These are phyloP conservation scores for Tanacetum coccineum DNA, from an alignment of 129 eudicot species.

Conservation along the genomic window DNA sequence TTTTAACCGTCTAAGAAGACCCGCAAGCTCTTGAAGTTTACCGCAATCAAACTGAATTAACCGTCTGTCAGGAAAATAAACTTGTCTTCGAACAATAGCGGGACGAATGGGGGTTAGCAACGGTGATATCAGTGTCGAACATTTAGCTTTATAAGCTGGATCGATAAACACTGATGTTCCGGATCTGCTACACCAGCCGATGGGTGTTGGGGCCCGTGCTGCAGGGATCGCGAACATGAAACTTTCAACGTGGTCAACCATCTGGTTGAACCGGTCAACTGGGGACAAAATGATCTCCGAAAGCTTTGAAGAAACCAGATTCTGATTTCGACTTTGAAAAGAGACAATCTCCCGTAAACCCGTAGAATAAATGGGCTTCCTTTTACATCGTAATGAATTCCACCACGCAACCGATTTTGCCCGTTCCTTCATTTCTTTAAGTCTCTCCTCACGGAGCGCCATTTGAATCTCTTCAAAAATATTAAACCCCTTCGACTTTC, in stretches of 20 bases:
- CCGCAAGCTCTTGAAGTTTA: constrained; percentile 90
- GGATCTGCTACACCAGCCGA: constrained; percentile 83
- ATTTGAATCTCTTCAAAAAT: constrained; percentile 81
- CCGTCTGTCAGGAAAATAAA: constrained; percentile 95
- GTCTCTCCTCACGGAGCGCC: constrained; percentile 72
- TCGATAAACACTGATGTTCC: constrained; percentile 52
- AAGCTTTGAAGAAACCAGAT: constrained; percentile 54
- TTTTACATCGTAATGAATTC: constrained; percentile 81
- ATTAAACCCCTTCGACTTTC: constrained; percentile 47
- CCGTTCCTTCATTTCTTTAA: constrained; percentile 66
- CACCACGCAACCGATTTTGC: constrained; percentile 86
- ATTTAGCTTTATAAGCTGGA: constrained; percentile 46
- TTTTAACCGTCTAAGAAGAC: constrained; percentile 71
- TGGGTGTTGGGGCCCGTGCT: constrained; percentile 86
- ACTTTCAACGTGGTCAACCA: constrained; percentile 73
- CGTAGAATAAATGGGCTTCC: constrained; percentile 69
- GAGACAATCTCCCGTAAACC: constrained; percentile 57
- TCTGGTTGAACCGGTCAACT: constrained; percentile 69
- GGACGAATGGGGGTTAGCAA: constrained; percentile 83
- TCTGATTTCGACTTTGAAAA: constrained; percentile 18
- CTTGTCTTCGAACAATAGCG: constrained; percentile 91
- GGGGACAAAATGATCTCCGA: constrained; percentile 70
- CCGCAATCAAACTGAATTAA: constrained; percentile 97
- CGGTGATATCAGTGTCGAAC: constrained; percentile 55
- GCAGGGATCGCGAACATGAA: constrained; percentile 99